Base-by-base conservation (phyloP, 192 early-diverging fungal species). In the Coemansia sp. region DNA sequence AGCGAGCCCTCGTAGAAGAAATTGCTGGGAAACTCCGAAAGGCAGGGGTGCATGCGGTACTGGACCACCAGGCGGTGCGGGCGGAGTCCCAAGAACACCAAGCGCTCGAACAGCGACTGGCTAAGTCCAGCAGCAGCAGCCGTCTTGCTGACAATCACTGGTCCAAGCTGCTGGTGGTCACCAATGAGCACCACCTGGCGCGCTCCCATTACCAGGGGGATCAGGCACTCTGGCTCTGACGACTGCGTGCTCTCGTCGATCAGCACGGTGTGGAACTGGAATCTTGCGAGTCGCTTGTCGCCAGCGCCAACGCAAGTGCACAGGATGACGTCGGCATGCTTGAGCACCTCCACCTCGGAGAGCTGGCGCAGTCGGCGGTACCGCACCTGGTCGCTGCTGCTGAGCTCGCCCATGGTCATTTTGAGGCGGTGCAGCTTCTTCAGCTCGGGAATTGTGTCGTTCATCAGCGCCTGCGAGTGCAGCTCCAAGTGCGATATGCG, bases 1-100 rank as follows among this genome's bases (percentile, higher is more conserved):
- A 98, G 84, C 18, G 94, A 93, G 13, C 97, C 97, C 76, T 99
- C 97, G 71, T 99, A 99, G 68, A 99, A 98, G 91, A 97, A 95
- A 75, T 99, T 99, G 68, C 93, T 95, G 2, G 97, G 95, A 69
- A 98, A 99, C 82, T 95, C 96, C 11, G 97, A 98, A 25, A 99
- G 79, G 66, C 95, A 95, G 34, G 97, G 97, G 65, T 99, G 97
- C 97, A 98, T 98, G 69, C 97, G 94, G 68, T 99, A 99, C 77
- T 99, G 97, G 4, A 99, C 95, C 59, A 97, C 93, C 16, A 99
- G 87, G 20, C 96, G 90, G 64, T 97, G 93, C 16, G 97, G 97
- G 6, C 95, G 87, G 28, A 95, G 84, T 18, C 94, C 94, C 18
- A 98, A 84, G 59, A 95, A 88, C 25, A 99, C 90, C 34, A 98